Conservation (phyloP, 2,329 filamentous ascomycete genomes). For the Paracoccidioides brasiliensis region DNA sequence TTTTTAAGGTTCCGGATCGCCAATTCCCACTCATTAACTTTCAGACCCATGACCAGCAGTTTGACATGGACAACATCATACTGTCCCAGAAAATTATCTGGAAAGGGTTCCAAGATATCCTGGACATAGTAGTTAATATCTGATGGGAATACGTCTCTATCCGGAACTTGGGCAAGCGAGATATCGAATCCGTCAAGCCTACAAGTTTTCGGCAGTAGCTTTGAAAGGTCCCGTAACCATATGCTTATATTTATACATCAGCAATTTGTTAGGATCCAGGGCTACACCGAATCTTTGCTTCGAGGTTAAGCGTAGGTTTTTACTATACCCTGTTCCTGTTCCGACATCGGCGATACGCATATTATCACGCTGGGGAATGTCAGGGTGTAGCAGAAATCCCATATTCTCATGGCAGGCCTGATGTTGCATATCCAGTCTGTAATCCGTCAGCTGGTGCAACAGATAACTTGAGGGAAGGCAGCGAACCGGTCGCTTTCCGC, state of each 20-base stretch:
- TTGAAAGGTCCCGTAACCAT: background rate
- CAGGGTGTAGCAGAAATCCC: conserved; percentile 1
- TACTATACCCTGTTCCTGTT: background rate
- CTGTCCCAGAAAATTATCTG: background rate
- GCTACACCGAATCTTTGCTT: background rate
- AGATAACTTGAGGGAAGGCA: background rate
- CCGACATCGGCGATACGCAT: background rate
- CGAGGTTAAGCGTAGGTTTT: background rate
- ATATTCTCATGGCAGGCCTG: background rate
- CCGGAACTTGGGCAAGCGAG: background rate
- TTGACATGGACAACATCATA: background rate
- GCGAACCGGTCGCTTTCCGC: background rate
- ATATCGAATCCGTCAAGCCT: background rate
- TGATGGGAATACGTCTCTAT: background rate
- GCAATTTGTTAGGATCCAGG: background rate
- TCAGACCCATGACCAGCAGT: background rate
- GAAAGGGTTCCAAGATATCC: background rate
- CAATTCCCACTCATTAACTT: background rate
- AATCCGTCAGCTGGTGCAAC: background rate
- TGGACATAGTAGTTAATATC: conserved; percentile 1
- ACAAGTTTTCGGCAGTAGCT: background rate
- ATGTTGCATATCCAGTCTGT: background rate
- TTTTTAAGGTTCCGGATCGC: background rate
- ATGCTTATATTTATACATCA: background rate
- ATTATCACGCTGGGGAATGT: background rate